A percentile compares a stretch with the other conserved stretches of the same genome.
phyloP scores from a whole-genome alignment of 805 yeast genomes.

The Hanseniaspora opuntiae region DNA sequence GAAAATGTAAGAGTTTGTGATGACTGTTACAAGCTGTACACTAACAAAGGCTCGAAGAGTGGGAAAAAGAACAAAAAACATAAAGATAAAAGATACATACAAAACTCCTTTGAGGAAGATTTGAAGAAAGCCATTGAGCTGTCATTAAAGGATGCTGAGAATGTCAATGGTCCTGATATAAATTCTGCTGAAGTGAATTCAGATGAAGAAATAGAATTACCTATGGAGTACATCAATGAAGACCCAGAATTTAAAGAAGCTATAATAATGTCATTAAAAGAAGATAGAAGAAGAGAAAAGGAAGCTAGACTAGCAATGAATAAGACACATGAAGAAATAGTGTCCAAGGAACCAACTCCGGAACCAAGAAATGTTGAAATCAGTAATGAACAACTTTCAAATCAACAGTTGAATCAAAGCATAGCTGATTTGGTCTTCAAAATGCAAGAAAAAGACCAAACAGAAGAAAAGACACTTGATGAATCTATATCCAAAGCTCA shows the following conservation, averaged over 20 bases:
- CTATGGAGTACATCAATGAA: conserved; percentile 37
- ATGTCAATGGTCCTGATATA: conserved; percentile 6
- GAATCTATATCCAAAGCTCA: conserved; percentile 6
- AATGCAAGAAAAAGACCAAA: conserved; percentile 7
- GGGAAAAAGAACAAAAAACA: conserved; percentile 14
- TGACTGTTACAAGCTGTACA: conserved; percentile 59
- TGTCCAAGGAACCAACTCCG: conserved; percentile 13
- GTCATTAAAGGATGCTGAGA: conserved; percentile 47
- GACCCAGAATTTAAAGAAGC: conserved; percentile 90
- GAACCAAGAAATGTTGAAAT: background rate
- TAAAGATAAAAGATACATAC: conserved; percentile 18
- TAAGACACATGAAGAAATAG: conserved; percentile 35
- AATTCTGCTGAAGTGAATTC: conserved; percentile 11
- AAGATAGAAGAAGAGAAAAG: conserved; percentile 33
- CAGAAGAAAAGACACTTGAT: background rate
- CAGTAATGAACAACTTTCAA: conserved; percentile 2
- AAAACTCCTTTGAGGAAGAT: conserved; percentile 33
- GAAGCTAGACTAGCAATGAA: conserved; percentile 5
- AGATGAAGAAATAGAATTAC: conserved; percentile 12
- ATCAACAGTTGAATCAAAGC: conserved; percentile 12
- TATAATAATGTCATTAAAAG: conserved; percentile 77
- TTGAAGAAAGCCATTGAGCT: conserved; percentile 63
- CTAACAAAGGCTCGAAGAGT: conserved; percentile 25
- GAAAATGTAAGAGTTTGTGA: conserved; percentile 91
- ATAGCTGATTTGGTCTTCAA: conserved; percentile 12